Percentiles rank a stretch among this genome's conserved stretches.
These are phyloP conservation scores for Bruguiera parviflora DNA, from an alignment of 345 rosid species.

Conservation along the genomic window DNA sequence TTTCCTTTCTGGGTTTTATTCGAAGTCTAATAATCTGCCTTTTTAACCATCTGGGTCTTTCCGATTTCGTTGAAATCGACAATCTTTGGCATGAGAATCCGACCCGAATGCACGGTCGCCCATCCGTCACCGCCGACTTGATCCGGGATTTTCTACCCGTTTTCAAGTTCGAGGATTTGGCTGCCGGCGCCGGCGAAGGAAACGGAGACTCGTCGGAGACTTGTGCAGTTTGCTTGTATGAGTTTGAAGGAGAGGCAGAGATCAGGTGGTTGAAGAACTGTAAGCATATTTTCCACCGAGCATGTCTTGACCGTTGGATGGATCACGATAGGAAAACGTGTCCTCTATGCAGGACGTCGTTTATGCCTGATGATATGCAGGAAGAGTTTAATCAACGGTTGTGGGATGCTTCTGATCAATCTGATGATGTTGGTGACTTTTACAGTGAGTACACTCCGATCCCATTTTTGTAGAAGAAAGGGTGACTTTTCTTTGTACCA, in stretches of 20 bases:
- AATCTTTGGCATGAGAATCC: conserved; percentile 48
- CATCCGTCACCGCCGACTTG: conserved; percentile 62
- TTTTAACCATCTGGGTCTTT: conserved; percentile 58
- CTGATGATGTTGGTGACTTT: conserved; percentile 34
- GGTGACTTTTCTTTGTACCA: not conserved
- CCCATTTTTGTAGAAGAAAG: conserved; percentile 28
- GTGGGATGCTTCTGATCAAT: conserved; percentile 52
- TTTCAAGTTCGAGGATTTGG: conserved; percentile 50
- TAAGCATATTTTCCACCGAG: conserved; percentile 71
- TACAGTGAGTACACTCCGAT: conserved; percentile 53
- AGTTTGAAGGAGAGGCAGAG: conserved; percentile 73
- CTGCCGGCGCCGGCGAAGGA: conserved; percentile 25
- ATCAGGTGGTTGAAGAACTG: conserved; percentile 77
- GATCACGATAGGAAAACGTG: conserved; percentile 85
- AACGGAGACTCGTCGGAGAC: conserved; percentile 61
- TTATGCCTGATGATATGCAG: conserved; percentile 78
- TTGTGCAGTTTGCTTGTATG: conserved; percentile 79
- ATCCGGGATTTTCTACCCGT: conserved; percentile 83
- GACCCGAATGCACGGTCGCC: conserved; percentile 31
- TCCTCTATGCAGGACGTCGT: conserved; percentile 78
- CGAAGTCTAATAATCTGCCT: conserved; percentile 48
- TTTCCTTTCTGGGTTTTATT: conserved; percentile 59
- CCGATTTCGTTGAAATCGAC: conserved; percentile 75
- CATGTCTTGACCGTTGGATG: conserved; percentile 94
- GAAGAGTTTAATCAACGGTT: conserved; percentile 79